Conservation (phyloP, 2,329 filamentous ascomycete species). For the Clonostachys rosea region DNA sequence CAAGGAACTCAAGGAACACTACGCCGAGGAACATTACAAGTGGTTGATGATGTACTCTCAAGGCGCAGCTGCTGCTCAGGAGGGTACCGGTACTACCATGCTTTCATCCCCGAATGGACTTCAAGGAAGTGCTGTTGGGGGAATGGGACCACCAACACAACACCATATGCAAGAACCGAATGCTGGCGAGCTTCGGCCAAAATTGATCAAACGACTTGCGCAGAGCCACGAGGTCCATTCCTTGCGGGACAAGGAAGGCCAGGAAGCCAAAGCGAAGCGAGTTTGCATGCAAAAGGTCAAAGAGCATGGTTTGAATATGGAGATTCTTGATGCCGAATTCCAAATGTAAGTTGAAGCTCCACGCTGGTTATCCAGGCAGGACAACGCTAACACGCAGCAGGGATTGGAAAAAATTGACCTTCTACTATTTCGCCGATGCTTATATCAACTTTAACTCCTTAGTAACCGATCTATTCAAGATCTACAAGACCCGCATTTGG, state of each 20-base stretch:
- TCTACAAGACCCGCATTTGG: constrained; percentile 99
- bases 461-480: constrained; percentile 96
- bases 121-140: constrained; percentile 68
- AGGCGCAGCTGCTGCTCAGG: constrained; percentile 60
- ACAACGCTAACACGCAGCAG: constrained; percentile 36
- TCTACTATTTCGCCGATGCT: constrained; percentile 96
- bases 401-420: constrained; percentile 98
- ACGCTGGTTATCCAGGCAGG: neutral
- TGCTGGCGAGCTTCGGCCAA: constrained; percentile 79
- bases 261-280: constrained; percentile 95
- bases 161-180: constrained; percentile 70
- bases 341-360: constrained; percentile 72
- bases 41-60: constrained; percentile 99
- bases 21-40: constrained; percentile 92
- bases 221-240: constrained; percentile 86
- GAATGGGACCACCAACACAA: constrained; percentile 71
- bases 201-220: constrained; percentile 93
- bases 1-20: constrained; percentile 84
- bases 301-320: constrained; percentile 94
- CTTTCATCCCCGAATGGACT: constrained; percentile 60
- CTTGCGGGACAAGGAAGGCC: constrained; percentile 91
- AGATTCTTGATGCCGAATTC: constrained; percentile 97
- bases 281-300: constrained; percentile 95
- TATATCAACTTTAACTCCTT: constrained; percentile 99
- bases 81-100: constrained; percentile 53